A percentile compares a stretch with the other conserved stretches of the same genome.
Evolutionary conservation across 129 eudicot genomes (phyloP).

Genomic region (Lactuca saligna): DNA sequence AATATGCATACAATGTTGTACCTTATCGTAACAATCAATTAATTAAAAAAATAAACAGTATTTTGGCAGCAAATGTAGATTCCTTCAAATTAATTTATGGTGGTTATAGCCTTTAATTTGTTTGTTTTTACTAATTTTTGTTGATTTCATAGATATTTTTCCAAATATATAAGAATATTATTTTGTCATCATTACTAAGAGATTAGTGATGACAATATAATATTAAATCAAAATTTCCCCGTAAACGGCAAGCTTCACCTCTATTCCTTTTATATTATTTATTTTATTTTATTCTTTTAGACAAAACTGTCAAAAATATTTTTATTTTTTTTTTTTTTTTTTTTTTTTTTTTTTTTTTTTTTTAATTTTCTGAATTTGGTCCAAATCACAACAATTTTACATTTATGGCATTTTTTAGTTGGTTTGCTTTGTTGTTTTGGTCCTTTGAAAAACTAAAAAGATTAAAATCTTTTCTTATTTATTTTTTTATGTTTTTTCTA

Average conservation of each 20-base stretch:
- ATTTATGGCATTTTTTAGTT: no score
- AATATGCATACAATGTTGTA: constrained; percentile 19
- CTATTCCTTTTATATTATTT: neutral
- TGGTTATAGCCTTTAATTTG: constrained; percentile 26
- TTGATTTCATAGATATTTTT: constrained; percentile 1
- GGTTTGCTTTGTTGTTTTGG: no score
- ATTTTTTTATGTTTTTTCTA: no score
- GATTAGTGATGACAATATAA: constrained; percentile 5
- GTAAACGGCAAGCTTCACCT: constrained; percentile 27
- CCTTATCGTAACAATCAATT: neutral
- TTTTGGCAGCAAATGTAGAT: constrained; percentile 35
- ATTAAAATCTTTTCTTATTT: no score
- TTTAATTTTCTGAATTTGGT: no score
- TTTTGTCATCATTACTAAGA: constrained; percentile 16
- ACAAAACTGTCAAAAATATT: no score
- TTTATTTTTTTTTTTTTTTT: no score
- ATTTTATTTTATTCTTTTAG: no score
- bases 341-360: no score
- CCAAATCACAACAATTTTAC: no score
- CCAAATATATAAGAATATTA: neutral
- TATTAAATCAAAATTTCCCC: neutral
- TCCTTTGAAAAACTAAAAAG: no score
- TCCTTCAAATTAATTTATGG: constrained; percentile 24
- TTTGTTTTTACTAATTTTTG: constrained; percentile 10
- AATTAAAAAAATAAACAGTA: neutral